Conservation (phyloP, 2,329 filamentous ascomycete genomes). For the Trichoderma pleuroti region DNA sequence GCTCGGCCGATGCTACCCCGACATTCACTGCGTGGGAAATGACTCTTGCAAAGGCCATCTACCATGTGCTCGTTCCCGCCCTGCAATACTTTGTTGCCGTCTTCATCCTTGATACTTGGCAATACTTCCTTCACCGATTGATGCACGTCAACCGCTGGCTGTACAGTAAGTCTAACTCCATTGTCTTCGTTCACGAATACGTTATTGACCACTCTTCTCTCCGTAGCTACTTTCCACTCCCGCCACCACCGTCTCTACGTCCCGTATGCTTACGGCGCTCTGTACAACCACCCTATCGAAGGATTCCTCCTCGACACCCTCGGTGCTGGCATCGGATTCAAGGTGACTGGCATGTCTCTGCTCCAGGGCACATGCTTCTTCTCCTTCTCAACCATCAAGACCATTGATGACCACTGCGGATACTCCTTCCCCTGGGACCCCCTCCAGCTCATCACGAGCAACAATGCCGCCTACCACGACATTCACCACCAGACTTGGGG, state of each 20-base stretch:
- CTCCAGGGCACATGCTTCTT: conserved; percentile 90
- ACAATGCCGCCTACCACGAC: conserved; percentile 96
- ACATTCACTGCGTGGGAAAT: conserved; percentile 85
- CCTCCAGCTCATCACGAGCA: conserved; percentile 83
- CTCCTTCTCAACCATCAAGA: conserved; percentile 85
- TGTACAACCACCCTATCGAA: conserved; percentile 96
- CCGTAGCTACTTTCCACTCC: conserved; percentile 69
- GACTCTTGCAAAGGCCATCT: conserved; percentile 68
- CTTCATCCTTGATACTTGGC: conserved; percentile 87
- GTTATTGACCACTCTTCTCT: conserved; percentile 44
- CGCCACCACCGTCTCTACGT: conserved; percentile 96
- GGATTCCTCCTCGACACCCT: conserved; percentile 90
- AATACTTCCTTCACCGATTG: conserved; percentile 91
- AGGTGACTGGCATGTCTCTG: conserved; percentile 75
- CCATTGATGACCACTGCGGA: conserved; percentile 95
- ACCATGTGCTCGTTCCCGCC: conserved; percentile 71
- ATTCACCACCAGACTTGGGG: conserved; percentile 99
- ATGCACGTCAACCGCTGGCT: conserved; percentile 99
- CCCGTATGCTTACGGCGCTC: conserved; percentile 91
- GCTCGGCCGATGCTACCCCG: conserved; percentile 55
- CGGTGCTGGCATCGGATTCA: conserved; percentile 80
- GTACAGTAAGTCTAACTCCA: conserved; percentile 67
- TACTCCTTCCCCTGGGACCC: conserved; percentile 96
- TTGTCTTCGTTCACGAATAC: conserved; percentile 50
- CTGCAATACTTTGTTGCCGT: conserved; percentile 75